Evolutionary conservation across 2,329 filamentous ascomycete species (phyloP).

Genomic region (Orbilia javanica): DNA sequence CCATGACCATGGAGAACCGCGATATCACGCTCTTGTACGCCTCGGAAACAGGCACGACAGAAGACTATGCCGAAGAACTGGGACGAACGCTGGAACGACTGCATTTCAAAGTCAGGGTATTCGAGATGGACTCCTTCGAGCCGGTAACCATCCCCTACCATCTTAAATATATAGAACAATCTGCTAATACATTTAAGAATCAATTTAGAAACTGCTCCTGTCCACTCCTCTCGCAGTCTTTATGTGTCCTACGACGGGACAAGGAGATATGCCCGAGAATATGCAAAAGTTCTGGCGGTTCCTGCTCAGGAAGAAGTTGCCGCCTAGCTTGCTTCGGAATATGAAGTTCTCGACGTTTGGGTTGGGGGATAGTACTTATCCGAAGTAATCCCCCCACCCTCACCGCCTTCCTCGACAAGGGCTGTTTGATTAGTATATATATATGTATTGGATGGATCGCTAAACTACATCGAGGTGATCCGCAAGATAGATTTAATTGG

Average conservation of each 20-base stretch:
- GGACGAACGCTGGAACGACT: slow-evolving; percentile 80
- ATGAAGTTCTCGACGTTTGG: slow-evolving; percentile 88
- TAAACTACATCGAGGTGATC: slow-evolving; percentile 67
- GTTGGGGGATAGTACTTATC: slow-evolving; percentile 92
- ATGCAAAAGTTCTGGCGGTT: slow-evolving; percentile 85
- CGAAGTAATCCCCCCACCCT: slow-evolving; percentile 69
- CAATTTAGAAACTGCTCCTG: slow-evolving; percentile 65
- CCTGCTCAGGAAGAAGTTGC: slow-evolving; percentile 81
- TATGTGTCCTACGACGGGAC: slow-evolving; percentile 89
- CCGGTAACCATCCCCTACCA: slow-evolving; percentile 72
- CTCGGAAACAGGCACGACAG: slow-evolving; percentile 93
- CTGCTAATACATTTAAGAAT: slow-evolving; percentile 31
- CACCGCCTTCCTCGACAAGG: neutral
- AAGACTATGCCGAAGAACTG: slow-evolving; percentile 89
- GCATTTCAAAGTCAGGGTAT: slow-evolving; percentile 80
- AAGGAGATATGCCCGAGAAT: slow-evolving; percentile 92
- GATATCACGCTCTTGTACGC: slow-evolving; percentile 79
- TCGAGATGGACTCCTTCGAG: slow-evolving; percentile 81
- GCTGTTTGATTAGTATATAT: neutral
- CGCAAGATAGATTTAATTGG: slow-evolving; percentile 78
- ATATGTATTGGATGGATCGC: slow-evolving; percentile 4
- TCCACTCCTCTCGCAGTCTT: slow-evolving; percentile 76
- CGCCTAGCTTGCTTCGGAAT: slow-evolving; percentile 75
- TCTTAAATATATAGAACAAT: neutral
- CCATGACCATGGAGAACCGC: slow-evolving; percentile 69